Conservation (phyloP, 2,329 filamentous ascomycete genomes). For the Fusarium pseudonygamai region DNA sequence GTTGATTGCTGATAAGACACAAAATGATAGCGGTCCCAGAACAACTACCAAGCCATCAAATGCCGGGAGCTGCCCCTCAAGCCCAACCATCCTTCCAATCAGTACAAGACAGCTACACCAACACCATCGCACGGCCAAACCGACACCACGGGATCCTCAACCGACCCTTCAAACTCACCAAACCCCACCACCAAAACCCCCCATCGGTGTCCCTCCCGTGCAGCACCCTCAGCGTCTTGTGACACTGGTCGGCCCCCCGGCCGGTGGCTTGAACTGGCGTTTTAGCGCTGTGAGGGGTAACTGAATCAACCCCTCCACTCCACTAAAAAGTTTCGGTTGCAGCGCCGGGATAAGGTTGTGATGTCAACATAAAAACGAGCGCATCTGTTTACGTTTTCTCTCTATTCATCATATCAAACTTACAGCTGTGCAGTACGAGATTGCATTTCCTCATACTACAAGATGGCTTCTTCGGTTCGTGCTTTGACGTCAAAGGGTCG, state of each 20-base stretch:
- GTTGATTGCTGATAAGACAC: background rate
- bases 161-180: background rate
- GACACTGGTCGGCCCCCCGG: slow-evolving; percentile 16
- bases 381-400: background rate
- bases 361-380: slow-evolving; percentile 29
- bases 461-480: slow-evolving; percentile 36
- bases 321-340: slow-evolving; percentile 18
- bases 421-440: slow-evolving; percentile 5
- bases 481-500: slow-evolving; percentile 33
- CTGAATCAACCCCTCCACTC: background rate
- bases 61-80: background rate
- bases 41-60: background rate
- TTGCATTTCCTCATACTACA: background rate
- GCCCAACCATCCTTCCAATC: background rate
- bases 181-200: background rate
- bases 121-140: background rate
- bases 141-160: slow-evolving; percentile 8
- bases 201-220: background rate
- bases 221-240: slow-evolving; percentile 3
- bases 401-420: background rate
- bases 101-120: background rate
- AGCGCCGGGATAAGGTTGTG: background rate
- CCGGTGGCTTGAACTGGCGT: background rate
- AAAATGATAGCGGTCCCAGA: background rate
- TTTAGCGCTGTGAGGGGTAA: slow-evolving; percentile 18